Base-by-base conservation (phyloP, 345 rosid species). In the Cardamine occulta region DNA sequence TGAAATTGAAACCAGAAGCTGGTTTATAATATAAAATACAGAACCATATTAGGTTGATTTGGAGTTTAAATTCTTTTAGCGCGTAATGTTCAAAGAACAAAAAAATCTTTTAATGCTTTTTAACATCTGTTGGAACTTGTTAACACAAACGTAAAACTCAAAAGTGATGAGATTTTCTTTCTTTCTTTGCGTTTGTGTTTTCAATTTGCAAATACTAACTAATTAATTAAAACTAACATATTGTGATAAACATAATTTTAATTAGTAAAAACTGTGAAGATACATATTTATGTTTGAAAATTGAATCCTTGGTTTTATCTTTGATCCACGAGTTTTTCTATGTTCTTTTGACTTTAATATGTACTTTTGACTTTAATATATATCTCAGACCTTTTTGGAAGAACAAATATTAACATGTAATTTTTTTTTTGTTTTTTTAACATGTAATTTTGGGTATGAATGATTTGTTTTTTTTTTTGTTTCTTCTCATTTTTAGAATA, bases 401-500 rank as follows among this genome's bases (percentile, higher is more conserved):
- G 54, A 45, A 8, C 26, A 26, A 44, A 31, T 17, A 45, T 5
- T 21, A 21, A 21, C 23, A 21, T 21, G 23, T 21, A 21, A 21
- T 21, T 21, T 21, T 21, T 21, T 21, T 21, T 21, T 1, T 21
- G 1, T 21, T 21, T 21, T 21, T 21, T 21, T 21, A 26, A 57
- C 42, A 70, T 47, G 57, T 15, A 39, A 47, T n/a, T 42, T 58
- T 51, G 5, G 8, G 8, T 60, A 39, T 35, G 1, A 39, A 7
- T 62, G 28, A 15, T 34, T 31, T 24, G 18, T 31, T 37, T 42
- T 34, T 37, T 42, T 34, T 35, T 42, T 34, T 13, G 29, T 24
- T 73, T 68, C 15, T 69, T 21, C 6, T 42, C 7, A 35, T 2
- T 47, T 3, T 1, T 54, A 88, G 90, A 82, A 72, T 49, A 86